phyloP scores from a whole-genome alignment of 2,329 filamentous ascomycete genomes.

The Penicillium psychrosexuale region DNA sequence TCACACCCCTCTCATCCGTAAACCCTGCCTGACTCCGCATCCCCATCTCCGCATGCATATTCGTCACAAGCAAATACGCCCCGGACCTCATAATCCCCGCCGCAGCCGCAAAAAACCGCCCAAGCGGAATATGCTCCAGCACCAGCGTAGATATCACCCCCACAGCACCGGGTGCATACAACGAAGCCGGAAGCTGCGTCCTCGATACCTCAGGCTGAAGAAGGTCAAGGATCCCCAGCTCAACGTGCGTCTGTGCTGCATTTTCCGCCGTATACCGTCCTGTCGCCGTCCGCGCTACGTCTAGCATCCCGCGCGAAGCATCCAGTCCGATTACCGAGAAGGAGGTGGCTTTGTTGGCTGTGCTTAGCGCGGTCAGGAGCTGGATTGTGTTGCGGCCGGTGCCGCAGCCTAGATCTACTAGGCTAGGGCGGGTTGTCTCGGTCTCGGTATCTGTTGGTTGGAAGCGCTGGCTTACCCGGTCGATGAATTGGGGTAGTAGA shows the following conservation, averaged over 20 bases:
- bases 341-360: background rate
- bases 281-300: constrained; percentile 47
- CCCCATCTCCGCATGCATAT: constrained; percentile 68
- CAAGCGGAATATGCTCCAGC: constrained; percentile 60
- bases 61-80: constrained; percentile 59
- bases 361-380: constrained; percentile 33
- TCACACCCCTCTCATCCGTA: constrained; percentile 53
- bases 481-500: constrained; percentile 52
- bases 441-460: background rate
- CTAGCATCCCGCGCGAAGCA: constrained; percentile 57
- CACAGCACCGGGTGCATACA: constrained; percentile 33
- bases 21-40: constrained; percentile 60
- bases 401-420: constrained; percentile 64
- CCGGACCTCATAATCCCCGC: constrained; percentile 44
- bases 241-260: constrained; percentile 5
- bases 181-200: constrained; percentile 10
- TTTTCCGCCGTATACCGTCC: background rate
- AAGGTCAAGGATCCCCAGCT: constrained; percentile 43
- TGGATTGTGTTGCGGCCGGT: constrained; percentile 62
- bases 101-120: constrained; percentile 56
- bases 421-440: constrained; percentile 30
- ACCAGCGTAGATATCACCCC: constrained; percentile 61
- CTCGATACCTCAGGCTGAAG: constrained; percentile 18
- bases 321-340: constrained; percentile 54
- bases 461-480: constrained; percentile 19